phyloP scores from a whole-genome alignment of 192 early-diverging fungal species.

The Thamnidium elegans region DNA sequence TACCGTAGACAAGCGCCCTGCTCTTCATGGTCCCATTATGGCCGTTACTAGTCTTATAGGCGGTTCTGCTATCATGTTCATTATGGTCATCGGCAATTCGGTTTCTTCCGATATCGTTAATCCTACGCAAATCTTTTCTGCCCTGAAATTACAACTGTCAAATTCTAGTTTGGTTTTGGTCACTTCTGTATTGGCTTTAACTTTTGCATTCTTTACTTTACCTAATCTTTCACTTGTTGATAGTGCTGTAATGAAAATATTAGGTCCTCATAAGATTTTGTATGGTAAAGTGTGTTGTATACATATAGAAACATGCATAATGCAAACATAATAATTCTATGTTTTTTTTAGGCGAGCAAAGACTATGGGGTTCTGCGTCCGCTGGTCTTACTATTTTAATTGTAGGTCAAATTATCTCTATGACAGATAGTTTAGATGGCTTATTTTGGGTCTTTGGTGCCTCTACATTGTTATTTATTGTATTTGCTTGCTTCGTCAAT shows the following conservation, averaged over 20 bases:
- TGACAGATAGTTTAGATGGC: conserved; percentile 15
- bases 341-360: conserved; percentile 24
- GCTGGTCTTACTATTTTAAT: conserved; percentile 26
- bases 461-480: conserved; percentile 15
- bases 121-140: not conserved
- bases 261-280: conserved; percentile 37
- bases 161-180: not conserved
- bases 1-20: conserved; percentile 29
- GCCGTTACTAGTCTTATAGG: conserved; percentile 21
- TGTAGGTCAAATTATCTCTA: conserved; percentile 18
- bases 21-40: conserved; percentile 29
- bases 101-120: not conserved
- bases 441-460: conserved; percentile 34
- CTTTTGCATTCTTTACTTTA: conserved; percentile 36
- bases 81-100: conserved; percentile 14
- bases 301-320: not conserved
- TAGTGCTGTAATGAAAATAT: conserved; percentile 39
- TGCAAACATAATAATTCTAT: not conserved
- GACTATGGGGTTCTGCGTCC: conserved; percentile 35
- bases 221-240: conserved; percentile 38
- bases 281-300: conserved; percentile 37
- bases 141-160: not conserved
- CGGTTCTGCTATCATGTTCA: conserved; percentile 18
- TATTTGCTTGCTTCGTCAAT: conserved; percentile 16
- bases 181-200: not conserved